A percentile compares a stretch with the other conserved stretches of the same genome.
These are phyloP conservation scores for Clonostachys rhizophaga DNA, from an alignment of 2,329 filamentous ascomycete species.

Conservation along the genomic window DNA sequence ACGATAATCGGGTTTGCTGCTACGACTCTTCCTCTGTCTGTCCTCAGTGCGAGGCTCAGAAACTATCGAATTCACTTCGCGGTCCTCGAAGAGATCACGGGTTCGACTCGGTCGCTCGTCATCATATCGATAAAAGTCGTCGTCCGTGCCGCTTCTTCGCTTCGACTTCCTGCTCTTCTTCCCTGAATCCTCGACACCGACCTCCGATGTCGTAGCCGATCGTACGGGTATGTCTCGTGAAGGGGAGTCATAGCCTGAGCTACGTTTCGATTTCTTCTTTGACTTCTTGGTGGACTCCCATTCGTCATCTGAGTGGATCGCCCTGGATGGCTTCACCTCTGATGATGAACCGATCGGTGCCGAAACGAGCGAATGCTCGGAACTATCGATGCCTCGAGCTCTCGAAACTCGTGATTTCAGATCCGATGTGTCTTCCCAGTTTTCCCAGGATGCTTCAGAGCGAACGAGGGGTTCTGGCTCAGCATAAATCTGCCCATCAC, in stretches of 20 bases:
- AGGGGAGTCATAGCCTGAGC: conserved; percentile 17
- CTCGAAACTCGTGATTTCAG: conserved; percentile 24
- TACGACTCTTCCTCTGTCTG: conserved; percentile 2
- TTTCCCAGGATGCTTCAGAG: conserved; percentile 9
- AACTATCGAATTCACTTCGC: conserved; percentile 43
- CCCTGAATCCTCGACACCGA: conserved; percentile 25
- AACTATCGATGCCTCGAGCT: conserved; percentile 19
- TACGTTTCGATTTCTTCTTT: conserved; percentile 23
- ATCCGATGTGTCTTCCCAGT: conserved; percentile 17
- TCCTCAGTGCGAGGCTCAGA: conserved; percentile 34
- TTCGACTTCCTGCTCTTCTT: conserved; percentile 34
- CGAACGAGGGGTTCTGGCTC: conserved; percentile 11
- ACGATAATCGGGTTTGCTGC: conserved; percentile 18
- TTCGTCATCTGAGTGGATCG: conserved; percentile 20
- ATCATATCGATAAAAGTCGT: conserved; percentile 22
- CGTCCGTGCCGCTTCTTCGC: conserved; percentile 26
- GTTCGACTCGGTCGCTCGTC: conserved; percentile 32
- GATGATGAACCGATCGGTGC: conserved; percentile 20
- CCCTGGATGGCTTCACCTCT: conserved; percentile 7
- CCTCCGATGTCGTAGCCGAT: conserved; percentile 27
- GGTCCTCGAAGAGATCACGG: conserved; percentile 33
- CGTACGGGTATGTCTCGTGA: conserved; percentile 24
- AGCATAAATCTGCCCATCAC: conserved; percentile 8
- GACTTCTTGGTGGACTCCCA: conserved; percentile 25
- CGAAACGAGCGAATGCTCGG: conserved; percentile 13